A percentile compares a stretch with the other conserved stretches of the same genome.
Evolutionary conservation across 345 rosid species (phyloP).

Genomic region (Kandelia obovata): DNA sequence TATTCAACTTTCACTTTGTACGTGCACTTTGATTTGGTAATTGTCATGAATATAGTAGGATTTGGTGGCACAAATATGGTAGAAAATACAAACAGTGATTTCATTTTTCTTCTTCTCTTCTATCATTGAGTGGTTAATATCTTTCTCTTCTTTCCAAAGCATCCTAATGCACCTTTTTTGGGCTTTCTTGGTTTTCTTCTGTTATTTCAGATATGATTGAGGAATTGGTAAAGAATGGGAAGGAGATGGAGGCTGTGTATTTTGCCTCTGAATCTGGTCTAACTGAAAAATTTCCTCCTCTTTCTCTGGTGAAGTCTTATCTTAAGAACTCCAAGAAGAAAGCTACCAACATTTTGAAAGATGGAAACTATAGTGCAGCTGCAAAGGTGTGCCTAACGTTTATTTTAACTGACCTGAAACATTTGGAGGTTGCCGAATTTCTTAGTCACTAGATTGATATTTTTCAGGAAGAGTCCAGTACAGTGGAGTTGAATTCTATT

Average conservation of each 20-base stretch:
- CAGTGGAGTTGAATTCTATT: constrained; percentile 44
- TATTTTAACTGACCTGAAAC: neutral
- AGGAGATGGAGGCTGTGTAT: constrained; percentile 56
- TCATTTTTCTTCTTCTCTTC: no score
- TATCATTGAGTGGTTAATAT: no score
- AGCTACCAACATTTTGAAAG: constrained; percentile 33
- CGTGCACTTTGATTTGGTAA: no score
- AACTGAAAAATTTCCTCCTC: constrained; percentile 45
- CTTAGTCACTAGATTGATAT: neutral
- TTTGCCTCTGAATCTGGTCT: constrained; percentile 51
- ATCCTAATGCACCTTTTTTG: no score
- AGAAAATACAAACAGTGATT: no score
- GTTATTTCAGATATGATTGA: constrained; percentile 41
- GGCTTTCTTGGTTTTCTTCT: neutral
- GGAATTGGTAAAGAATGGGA: constrained; percentile 45
- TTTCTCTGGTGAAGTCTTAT: constrained; percentile 46
- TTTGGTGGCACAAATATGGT: no score
- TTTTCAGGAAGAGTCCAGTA: constrained; percentile 50
- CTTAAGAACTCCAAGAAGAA: constrained; percentile 40
- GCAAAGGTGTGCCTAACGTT: constrained; percentile 28
- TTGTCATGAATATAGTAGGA: no score
- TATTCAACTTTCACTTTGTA: no score
- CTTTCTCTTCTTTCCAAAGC: no score
- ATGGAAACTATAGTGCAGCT: constrained; percentile 31
- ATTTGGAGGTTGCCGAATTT: neutral